phyloP scores from a whole-genome alignment of 2,329 filamentous ascomycete genomes.

The Penicillium frequentans region DNA sequence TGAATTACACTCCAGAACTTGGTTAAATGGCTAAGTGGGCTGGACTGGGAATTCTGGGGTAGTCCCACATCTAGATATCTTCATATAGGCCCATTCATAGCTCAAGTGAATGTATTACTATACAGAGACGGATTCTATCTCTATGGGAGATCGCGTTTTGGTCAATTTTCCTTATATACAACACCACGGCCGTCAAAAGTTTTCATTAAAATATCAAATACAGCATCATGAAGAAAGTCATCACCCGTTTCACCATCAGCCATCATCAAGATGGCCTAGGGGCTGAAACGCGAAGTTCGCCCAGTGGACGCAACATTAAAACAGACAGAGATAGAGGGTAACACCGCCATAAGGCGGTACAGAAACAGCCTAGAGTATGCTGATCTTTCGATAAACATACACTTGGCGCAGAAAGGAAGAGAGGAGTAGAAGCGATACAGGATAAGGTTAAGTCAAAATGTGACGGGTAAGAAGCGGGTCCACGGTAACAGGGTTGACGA shows the following conservation, averaged over 20 bases:
- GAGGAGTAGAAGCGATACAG: slow-evolving; percentile 4
- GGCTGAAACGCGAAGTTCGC: slow-evolving; percentile 1
- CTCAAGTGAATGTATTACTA: too few relatives aligned
- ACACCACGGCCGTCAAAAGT: slow-evolving; percentile 17
- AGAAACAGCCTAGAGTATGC: background rate
- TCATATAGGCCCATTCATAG: too few relatives aligned
- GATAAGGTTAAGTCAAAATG: background rate
- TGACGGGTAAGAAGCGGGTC: slow-evolving; percentile 3
- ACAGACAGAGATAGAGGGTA: background rate
- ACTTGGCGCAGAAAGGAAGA: slow-evolving; percentile 3
- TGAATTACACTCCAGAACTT: background rate
- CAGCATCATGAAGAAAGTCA: slow-evolving; percentile 26
- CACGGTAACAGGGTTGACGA: background rate
- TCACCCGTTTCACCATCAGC: slow-evolving; percentile 19
- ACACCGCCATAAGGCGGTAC: background rate
- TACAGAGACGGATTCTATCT: background rate
- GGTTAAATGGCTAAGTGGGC: background rate
- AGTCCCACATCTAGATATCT: background rate
- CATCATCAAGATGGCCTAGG: slow-evolving; percentile 23
- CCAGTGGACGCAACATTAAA: slow-evolving; percentile 14
- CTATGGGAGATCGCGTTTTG: slow-evolving; percentile 18
- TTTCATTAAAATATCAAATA: slow-evolving; percentile 28
- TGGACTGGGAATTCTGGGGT: background rate
- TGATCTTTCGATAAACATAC: background rate
- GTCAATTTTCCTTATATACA: slow-evolving; percentile 22